Evolutionary conservation across 2,329 filamentous ascomycete species (phyloP), one percentile per base, ranked within the genome.

Genomic region (Fusarium sp.): DNA sequence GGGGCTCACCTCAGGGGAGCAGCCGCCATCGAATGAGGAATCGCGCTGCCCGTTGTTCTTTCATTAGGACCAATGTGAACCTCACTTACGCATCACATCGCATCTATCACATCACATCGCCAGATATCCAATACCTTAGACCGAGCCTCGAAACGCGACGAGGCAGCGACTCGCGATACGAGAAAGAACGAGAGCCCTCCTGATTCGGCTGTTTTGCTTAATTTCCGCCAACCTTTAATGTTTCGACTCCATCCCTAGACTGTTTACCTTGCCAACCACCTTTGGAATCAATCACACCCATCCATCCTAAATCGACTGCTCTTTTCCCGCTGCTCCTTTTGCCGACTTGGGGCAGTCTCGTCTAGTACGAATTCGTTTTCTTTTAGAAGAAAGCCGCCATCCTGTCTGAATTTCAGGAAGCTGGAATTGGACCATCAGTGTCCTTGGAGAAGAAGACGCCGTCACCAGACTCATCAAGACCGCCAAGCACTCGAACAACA

Each of bases 331-430:
- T 63, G 54, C 56, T 63, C 63, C 26, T 30, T 58, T 70, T 57
- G 45, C 22, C 69, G 53, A 65, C 48, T 42, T 67, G 55, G 64
- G 51, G 51, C 45, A 42, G 59, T 53, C 30, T 62, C 55, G 57
- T 66, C 50, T 61, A 65, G 50, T 44, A 72, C 30, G 39, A 47
- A 26, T 53, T 39, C 39, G 38, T 61, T 57, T 74, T 57, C 62
- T 72, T 54, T 61, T 62, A 66, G 72, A 63, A 67, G 73, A 63
- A 77, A 82, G 77, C 79, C 82, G 82, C 79, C 82, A 80, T 78
- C 79, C 81, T 84, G 82, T 83, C 82, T 79, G 79, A 66, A 70
- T 71, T 78, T 76, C 78, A 80, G 74, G 77, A 82, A 70, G 57
- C 77, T 78, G 70, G 75, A 72, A 77, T 75, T 73, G 81, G 80